Conservation (phyloP, 768 basidiomycete genomes). For the Roridomyces roridus region DNA sequence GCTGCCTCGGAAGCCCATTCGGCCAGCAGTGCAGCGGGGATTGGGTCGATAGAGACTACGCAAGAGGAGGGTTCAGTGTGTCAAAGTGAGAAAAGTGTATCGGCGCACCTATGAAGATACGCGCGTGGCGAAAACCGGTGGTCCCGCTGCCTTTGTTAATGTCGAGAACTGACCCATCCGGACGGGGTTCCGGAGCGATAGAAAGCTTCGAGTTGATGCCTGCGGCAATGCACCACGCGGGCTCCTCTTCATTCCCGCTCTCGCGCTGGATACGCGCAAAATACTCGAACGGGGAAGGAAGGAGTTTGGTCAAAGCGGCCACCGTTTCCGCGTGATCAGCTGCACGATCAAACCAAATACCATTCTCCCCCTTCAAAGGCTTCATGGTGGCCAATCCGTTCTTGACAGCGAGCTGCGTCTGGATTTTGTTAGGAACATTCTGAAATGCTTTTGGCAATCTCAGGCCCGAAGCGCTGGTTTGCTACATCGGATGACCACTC, state of each 20-base stretch:
- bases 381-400: background rate
- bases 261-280: background rate
- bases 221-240: background rate
- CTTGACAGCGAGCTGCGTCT: background rate
- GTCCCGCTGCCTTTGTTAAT: background rate
- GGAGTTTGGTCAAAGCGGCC: background rate
- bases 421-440: background rate
- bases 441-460: background rate
- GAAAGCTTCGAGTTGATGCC: background rate
- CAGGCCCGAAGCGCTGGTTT: no score
- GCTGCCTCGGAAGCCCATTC: background rate
- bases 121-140: background rate
- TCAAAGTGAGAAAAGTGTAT: background rate
- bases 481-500: background rate
- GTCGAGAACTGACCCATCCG: background rate
- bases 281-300: background rate
- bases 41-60: background rate
- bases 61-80: background rate
- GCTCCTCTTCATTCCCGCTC: background rate
- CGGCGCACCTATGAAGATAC: constrained; percentile 1
- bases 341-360: background rate
- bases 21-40: background rate
- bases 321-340: background rate
- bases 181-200: background rate
- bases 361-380: background rate